A percentile compares a stretch with the other conserved stretches of the same genome.
These are phyloP conservation scores for Picochlorum sp. DNA, from an alignment of 139 green algal species.

Conservation along the genomic window DNA sequence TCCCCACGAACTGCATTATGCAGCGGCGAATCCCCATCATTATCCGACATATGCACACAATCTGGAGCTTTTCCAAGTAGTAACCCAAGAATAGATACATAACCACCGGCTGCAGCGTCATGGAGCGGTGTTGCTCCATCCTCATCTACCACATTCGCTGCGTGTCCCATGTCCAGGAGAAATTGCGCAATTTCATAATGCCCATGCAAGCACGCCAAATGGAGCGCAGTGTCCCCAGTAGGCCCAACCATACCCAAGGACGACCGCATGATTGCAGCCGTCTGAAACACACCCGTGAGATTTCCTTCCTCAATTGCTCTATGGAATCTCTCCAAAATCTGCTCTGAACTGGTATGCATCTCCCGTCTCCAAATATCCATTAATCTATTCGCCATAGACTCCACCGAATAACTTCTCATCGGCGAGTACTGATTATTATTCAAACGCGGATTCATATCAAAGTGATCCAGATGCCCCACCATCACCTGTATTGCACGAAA, in stretches of 20 bases:
- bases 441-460: too few species aligned
- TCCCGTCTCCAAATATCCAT: too few species aligned
- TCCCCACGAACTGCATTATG: slow-evolving; percentile 27
- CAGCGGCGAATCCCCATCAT: slow-evolving; percentile 21
- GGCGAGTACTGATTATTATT: too few species aligned
- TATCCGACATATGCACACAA: slow-evolving; percentile 12
- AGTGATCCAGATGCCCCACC: too few species aligned
- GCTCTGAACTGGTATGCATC: too few species aligned
- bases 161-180: slow-evolving; percentile 14
- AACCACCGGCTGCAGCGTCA: slow-evolving; percentile 25
- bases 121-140: slow-evolving; percentile 21
- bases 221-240: slow-evolving; percentile 20
- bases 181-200: slow-evolving; percentile 18
- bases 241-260: not conserved
- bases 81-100: slow-evolving; percentile 10
- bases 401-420: too few species aligned
- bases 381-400: too few species aligned
- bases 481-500: too few species aligned
- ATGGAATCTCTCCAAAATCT: not conserved
- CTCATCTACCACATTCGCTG: slow-evolving; percentile 10
- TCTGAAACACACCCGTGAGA: not conserved
- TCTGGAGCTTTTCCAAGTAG: slow-evolving; percentile 8
- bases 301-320: not conserved
- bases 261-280: not conserved
- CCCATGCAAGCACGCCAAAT: slow-evolving; percentile 28